Evolutionary conservation across 2,329 filamentous ascomycete genomes (phyloP), one percentile per base, ranked within the genome.

Genomic region (Paecilomyces sp.): DNA sequence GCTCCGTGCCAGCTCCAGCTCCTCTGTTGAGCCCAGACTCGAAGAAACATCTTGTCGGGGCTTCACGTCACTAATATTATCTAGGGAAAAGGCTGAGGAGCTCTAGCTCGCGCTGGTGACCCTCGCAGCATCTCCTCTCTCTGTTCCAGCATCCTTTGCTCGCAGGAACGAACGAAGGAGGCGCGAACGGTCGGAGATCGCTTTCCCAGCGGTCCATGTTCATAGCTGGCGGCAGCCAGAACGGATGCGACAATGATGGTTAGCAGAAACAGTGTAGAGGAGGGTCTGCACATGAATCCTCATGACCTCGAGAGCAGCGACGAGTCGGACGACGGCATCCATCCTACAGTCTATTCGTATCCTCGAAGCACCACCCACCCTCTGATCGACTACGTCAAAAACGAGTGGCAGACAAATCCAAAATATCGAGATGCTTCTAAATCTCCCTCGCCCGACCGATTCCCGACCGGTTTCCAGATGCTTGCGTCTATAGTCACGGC

Each of bases 361-460:
- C 56, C 57, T n/a, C 59, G 59, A 36, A 63, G 62, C 47, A 59
- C 62, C 58, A 60, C 65, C 8, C 66, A 67, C n/a, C 74, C 74
- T 11, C 66, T 78, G 34, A 68, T 78, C 61, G 67, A 74, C 58
- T 72, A 70, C 30, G 70, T 71, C 30, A 72, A 68, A n/a, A 77
- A 77, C 60, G 72, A 67, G 59, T 77, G 75, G 75, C 69, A 72
- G 57, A 66, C 66, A 2, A 59, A 61, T 59, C 58, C 67, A 33
- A 65, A 65, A 55, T 68, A 70, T 58, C 41, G 41, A 47, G 41
- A 47, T 47, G 58, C 59, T 25, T 63, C 64, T 28, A 64, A 65
- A 41, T 60, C 63, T 51, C 62, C 61, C 15, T 62, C 67, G 22
- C 53, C 62, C 3, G 61, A 67, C 22, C 57, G 61, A 28, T 50